These are phyloP conservation scores for Penstemon eatonii DNA, from an alignment of 257 asterid species.

Conservation along the genomic window DNA sequence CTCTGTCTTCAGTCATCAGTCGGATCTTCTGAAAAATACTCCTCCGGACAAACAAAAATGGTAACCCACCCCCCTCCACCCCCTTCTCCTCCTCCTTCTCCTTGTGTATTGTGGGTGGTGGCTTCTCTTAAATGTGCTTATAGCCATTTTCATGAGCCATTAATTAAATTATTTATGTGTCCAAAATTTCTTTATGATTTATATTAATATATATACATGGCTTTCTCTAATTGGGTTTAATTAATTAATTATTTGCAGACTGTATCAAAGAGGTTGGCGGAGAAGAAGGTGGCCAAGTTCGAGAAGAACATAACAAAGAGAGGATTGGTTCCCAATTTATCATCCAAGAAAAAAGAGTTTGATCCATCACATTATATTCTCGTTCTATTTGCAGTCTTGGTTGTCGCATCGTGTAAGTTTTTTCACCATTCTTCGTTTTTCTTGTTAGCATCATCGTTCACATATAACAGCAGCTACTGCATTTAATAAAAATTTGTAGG, in stretches of 20 bases:
- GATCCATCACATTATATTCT: constrained; percentile 83
- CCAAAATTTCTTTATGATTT: too few species aligned
- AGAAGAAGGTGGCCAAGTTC: constrained; percentile 77
- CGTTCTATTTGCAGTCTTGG: constrained; percentile 72
- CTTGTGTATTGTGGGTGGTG: too few species aligned
- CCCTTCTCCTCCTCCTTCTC: neutral
- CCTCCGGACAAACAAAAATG: constrained; percentile 8
- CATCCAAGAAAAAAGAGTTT: constrained; percentile 40
- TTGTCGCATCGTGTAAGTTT: constrained; percentile 64
- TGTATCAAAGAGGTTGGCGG: constrained; percentile 73
- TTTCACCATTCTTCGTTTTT: neutral
- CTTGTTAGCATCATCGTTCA: too few species aligned
- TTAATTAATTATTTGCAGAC: constrained; percentile 42
- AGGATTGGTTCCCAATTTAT: constrained; percentile 48
- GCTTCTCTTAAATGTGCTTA: too few species aligned
- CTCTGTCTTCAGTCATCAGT: neutral
- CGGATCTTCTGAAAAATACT: neutral
- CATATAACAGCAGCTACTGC: too few species aligned
- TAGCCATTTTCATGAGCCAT: too few species aligned
- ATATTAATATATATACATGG: too few species aligned
- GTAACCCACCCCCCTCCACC: neutral
- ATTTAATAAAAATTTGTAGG: too few species aligned
- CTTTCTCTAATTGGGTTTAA: too few species aligned
- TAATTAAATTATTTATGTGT: neutral
- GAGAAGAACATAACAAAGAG: constrained; percentile 80